phyloP scores from a whole-genome alignment of 768 basidiomycete species.

The Termitomyces sp. region DNA sequence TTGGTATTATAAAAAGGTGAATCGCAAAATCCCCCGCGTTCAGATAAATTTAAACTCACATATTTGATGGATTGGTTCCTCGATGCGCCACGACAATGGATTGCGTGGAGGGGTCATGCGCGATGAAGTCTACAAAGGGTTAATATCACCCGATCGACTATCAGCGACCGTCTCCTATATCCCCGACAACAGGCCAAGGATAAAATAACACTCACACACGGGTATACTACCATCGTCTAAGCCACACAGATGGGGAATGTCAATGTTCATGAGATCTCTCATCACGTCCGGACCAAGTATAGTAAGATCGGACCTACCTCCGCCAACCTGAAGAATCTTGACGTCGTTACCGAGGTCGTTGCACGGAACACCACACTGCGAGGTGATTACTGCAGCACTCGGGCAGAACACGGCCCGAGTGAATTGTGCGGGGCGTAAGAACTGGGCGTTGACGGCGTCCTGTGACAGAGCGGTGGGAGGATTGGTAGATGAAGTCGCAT shows the following conservation, averaged over 20 bases:
- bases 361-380: constrained; percentile 32
- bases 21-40: too few relatives aligned
- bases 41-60: too few relatives aligned
- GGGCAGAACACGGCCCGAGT: constrained; percentile 35
- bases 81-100: constrained; percentile 34
- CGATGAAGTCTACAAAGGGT: constrained; percentile 29
- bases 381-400: constrained; percentile 24
- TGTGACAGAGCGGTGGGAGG: background rate
- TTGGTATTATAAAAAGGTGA: too few relatives aligned
- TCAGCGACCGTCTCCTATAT: background rate
- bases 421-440: constrained; percentile 31
- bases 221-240: constrained; percentile 11
- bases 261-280: background rate
- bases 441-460: background rate
- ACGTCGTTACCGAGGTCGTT: constrained; percentile 22
- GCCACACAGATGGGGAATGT: background rate
- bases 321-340: constrained; percentile 27
- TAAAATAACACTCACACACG: constrained; percentile 7
- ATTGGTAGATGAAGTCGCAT: background rate
- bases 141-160: background rate
- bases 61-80: too few relatives aligned
- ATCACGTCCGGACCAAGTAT: background rate
- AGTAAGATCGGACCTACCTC: constrained; percentile 26
- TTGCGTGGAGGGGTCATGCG: constrained; percentile 27
- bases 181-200: background rate